A percentile compares a stretch with the other conserved stretches of the same genome.
These are phyloP conservation scores for Vachellia pachyceras DNA, from an alignment of 306 rosid genomes.

Conservation along the genomic window DNA sequence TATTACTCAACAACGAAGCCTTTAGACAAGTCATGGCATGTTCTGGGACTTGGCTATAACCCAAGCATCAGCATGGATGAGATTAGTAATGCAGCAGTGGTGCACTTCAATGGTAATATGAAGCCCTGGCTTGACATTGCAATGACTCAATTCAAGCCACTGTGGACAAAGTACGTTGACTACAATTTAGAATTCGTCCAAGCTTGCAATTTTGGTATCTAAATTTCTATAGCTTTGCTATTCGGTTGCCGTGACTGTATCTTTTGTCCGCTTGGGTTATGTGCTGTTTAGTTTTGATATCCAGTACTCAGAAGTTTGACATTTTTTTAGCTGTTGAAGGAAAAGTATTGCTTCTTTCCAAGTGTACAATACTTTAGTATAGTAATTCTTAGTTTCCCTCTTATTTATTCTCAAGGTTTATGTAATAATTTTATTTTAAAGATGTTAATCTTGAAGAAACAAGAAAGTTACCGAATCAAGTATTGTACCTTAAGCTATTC, in stretches of 20 bases:
- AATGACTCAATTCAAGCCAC: constrained; percentile 77
- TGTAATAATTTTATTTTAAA: constrained; percentile 42
- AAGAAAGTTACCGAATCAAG: constrained; percentile 21
- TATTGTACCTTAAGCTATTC: constrained; percentile 17
- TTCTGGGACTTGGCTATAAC: constrained; percentile 85
- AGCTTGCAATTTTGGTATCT: constrained; percentile 85
- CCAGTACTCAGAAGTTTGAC: constrained; percentile 45
- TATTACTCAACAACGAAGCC: constrained; percentile 84
- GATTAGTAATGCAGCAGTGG: constrained; percentile 82
- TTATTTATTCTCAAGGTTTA: constrained; percentile 44
- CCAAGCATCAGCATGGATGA: constrained; percentile 88
- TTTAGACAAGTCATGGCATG: constrained; percentile 89
- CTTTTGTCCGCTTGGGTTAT: constrained; percentile 39
- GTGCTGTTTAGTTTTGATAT: constrained; percentile 38
- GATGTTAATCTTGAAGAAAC: constrained; percentile 31
- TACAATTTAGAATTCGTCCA: constrained; percentile 78
- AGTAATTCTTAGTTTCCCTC: constrained; percentile 45
- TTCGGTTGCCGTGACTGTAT: constrained; percentile 35
- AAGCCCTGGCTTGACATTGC: constrained; percentile 96
- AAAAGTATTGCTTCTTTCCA: constrained; percentile 51
- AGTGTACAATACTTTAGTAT: constrained; percentile 62
- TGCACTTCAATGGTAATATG: constrained; percentile 89
- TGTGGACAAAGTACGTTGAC: constrained; percentile 87
- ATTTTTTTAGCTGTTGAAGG: constrained; percentile 41
- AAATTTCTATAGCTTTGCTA: constrained; percentile 34